Conservation (phyloP, 202 grass and related monocot species). For the Cymbopogon flexuosus region DNA sequence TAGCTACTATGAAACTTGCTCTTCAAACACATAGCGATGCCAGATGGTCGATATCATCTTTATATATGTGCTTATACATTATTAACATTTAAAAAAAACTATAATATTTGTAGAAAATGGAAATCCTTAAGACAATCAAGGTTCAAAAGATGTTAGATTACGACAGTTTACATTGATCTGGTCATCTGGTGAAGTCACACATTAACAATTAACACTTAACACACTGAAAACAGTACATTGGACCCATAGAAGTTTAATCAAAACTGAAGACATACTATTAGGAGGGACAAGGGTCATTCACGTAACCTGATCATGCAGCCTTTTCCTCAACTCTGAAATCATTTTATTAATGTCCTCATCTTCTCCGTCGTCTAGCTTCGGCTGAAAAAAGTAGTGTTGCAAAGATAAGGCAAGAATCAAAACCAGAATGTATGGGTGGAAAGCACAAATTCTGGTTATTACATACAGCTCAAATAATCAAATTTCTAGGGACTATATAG, state of each 20-base stretch:
- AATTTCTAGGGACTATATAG: neutral
- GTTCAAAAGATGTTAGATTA: neutral
- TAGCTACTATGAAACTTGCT: neutral
- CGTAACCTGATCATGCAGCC: conserved; percentile 62
- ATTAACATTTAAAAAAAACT: neutral
- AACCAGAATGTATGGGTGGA: neutral
- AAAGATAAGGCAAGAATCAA: conserved; percentile 10
- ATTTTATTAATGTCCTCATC: conserved; percentile 49
- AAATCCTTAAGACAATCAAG: neutral
- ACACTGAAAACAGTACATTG: neutral
- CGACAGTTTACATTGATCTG: neutral
- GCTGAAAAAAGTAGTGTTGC: conserved; percentile 42
- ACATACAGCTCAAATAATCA: neutral
- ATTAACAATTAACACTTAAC: neutral
- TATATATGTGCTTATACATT: neutral
- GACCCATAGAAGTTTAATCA: conserved; percentile 7
- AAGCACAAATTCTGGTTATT: neutral
- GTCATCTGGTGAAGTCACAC: neutral
- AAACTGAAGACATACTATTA: neutral
- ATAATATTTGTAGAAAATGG: neutral
- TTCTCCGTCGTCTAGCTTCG: conserved; percentile 58
- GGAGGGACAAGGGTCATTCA: neutral
- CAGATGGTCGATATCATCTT: neutral
- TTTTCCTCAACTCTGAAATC: conserved; percentile 60
- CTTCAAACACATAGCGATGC: neutral